Evolutionary conservation across 1,284 basidiomycete species (phyloP).

Genomic region (Rugosomyces carneus): DNA sequence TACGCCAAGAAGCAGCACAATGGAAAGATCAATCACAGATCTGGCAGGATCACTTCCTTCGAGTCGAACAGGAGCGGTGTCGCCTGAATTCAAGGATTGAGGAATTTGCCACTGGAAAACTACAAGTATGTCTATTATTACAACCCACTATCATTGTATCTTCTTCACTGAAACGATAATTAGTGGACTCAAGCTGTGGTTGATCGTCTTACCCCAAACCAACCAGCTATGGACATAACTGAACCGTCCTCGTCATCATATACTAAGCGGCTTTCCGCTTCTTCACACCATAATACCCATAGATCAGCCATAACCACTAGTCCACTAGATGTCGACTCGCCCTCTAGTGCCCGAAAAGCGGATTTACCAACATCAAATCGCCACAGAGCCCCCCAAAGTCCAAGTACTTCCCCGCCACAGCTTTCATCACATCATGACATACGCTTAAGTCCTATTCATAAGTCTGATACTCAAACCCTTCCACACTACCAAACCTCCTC

Average conservation of each 20-base stretch:
- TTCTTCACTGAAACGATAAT: background rate
- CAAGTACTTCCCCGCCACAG: background rate
- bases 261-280: conserved; percentile 17
- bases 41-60: conserved; percentile 69
- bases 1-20: conserved; percentile 54
- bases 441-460: background rate
- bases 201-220: conserved; percentile 16
- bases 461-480: background rate
- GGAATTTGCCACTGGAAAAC: conserved; percentile 45
- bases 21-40: conserved; percentile 69
- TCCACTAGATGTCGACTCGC: conserved; percentile 16
- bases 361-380: conserved; percentile 7
- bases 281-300: conserved; percentile 21
- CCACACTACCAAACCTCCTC: background rate
- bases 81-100: conserved; percentile 48
- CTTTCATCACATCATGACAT: background rate
- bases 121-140: conserved; percentile 26
- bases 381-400: conserved; percentile 6
- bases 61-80: conserved; percentile 58
- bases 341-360: conserved; percentile 10
- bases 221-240: conserved; percentile 14
- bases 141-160: background rate
- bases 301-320: conserved; percentile 19
- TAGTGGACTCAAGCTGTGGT: conserved; percentile 14
- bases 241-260: conserved; percentile 24